Evolutionary conservation across 768 basidiomycete genomes (phyloP).

Genomic region (Phlegmacium glaucopus): DNA sequence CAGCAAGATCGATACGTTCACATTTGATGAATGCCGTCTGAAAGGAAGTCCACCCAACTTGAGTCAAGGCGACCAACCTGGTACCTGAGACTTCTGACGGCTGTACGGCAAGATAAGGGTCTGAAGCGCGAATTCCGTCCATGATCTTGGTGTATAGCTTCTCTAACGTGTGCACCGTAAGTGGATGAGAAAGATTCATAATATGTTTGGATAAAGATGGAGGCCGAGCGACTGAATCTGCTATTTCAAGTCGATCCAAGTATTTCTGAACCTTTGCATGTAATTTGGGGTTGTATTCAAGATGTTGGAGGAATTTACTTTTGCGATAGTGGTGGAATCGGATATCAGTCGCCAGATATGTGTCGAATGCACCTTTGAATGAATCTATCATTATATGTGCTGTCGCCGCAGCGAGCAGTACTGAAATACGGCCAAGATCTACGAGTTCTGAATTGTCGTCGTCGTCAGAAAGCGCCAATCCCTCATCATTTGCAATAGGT

Average conservation of each 20-base stretch:
- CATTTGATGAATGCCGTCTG: constrained; percentile 60
- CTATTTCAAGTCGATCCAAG: constrained; percentile 45
- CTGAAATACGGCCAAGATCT: constrained; percentile 29
- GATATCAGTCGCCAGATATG: constrained; percentile 35
- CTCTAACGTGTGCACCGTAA: constrained; percentile 31
- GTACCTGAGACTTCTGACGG: constrained; percentile 31
- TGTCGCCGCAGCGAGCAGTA: constrained; percentile 52
- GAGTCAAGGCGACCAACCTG: constrained; percentile 42
- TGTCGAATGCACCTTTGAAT: constrained; percentile 53
- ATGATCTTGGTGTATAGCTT: constrained; percentile 50
- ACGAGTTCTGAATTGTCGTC: constrained; percentile 7
- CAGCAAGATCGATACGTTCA: constrained; percentile 53
- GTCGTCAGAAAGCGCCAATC: constrained; percentile 9
- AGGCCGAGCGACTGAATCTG: constrained; percentile 49
- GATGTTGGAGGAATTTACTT: constrained; percentile 35
- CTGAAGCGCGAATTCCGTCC: constrained; percentile 44
- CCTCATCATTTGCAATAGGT: constrained; percentile 1
- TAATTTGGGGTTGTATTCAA: constrained; percentile 34
- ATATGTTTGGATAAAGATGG: constrained; percentile 48
- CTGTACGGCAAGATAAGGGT: constrained; percentile 52
- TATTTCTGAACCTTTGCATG: constrained; percentile 41
- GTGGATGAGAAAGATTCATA: constrained; percentile 37
- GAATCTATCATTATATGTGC: constrained; percentile 58
- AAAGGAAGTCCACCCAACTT: constrained; percentile 62
- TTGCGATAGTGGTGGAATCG: constrained; percentile 32